These are phyloP conservation scores for Fusarium praegraminearum DNA, from an alignment of 2,329 filamentous ascomycete genomes.

Conservation along the genomic window DNA sequence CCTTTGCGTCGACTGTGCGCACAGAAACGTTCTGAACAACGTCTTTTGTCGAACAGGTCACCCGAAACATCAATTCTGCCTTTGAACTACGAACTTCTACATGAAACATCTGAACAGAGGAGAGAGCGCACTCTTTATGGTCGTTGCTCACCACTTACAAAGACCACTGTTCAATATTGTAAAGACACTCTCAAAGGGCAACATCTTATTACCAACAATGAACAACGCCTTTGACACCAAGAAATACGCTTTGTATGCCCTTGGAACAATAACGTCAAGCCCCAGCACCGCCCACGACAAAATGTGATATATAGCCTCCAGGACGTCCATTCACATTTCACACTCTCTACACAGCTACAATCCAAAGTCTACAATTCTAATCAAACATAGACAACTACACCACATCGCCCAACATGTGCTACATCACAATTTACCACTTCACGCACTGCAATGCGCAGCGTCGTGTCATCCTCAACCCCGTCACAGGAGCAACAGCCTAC, in stretches of 20 bases:
- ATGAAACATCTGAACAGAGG: neutral
- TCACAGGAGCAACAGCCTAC: conserved; percentile 1
- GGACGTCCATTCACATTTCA: neutral
- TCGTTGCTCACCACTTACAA: neutral
- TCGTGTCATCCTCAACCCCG: conserved; percentile 16
- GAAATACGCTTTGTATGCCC: conserved; percentile 2
- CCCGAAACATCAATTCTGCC: neutral
- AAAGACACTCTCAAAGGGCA: neutral
- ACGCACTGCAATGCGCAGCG: conserved; percentile 33
- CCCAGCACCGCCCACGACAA: neutral
- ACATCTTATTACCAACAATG: neutral
- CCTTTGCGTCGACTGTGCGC: neutral
- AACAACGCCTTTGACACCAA: neutral
- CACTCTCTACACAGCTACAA: neutral
- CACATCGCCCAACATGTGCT: conserved; percentile 18
- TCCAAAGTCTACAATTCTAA: neutral
- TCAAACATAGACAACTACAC: neutral
- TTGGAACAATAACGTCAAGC: neutral
- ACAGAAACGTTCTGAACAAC: neutral
- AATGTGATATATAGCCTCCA: neutral
- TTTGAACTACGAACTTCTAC: neutral
- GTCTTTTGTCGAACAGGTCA: neutral
- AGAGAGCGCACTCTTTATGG: neutral
- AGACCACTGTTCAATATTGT: neutral
- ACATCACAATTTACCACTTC: conserved; percentile 21